Base-by-base conservation (phyloP, 768 basidiomycete species). In the Macrocybe gigantea region DNA sequence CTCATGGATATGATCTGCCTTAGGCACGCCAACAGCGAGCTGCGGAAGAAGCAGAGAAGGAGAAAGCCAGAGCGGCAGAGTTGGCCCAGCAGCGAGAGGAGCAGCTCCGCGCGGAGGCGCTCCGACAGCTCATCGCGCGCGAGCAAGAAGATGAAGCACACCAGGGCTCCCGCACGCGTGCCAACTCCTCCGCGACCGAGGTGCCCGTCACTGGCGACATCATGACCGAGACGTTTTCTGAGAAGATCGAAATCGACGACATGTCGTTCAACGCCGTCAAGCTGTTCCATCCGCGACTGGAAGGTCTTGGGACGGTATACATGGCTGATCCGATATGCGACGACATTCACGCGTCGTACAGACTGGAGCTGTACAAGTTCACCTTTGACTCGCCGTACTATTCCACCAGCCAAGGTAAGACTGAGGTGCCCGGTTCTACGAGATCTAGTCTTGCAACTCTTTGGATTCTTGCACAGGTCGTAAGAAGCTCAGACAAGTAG, bases 301-400 rank as follows among this genome's bases (percentile, higher is more conserved):
- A 82, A 41, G 74, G 72, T 38, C 66, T 89, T 31, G 87, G 85
- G 1, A 80, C 76, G 7, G 69, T 78, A 0, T 90, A 85, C 63
- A 70, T 81, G 47, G 88, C 86, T 0, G 87, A 89, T 50, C 88
- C 89, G 6, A 64, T 91, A 11, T 80, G 80, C 57, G 85, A 89
- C 49, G 78, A 83, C 51, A 67, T 77, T 11, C 67, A 75, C 49
- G 68, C 63, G 0, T 73, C 74, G 2, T 63, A 80, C 11, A 79
- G 83, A 22, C 69, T 93, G 5, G 88, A 90, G 55, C 68, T 92
- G 7, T 76, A 82, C 55, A 66, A 80, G 5, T 72, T 88, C 15
- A 73, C 73, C 12, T 92, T 93, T 56, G 70, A 76, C 41, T 75
- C 83, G 1, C 70, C 73, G 13, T 89, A 91, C 58, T 92, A 92